phyloP scores from a whole-genome alignment of 208 protist species.

The Acanthamoeba triangularis region DNA sequence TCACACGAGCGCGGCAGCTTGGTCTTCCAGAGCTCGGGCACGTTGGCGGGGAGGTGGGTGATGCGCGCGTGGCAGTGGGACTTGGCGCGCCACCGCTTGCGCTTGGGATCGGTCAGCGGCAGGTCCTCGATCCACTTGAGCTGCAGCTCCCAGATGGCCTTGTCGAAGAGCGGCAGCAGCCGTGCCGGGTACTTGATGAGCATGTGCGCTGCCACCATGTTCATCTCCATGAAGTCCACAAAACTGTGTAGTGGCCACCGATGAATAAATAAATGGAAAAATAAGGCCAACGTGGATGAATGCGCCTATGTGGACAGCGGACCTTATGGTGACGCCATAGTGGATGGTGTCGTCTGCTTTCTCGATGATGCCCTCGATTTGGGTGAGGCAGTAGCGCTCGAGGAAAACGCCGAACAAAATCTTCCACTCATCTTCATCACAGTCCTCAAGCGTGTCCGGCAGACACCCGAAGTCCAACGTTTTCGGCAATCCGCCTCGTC shows the following conservation, averaged over 20 bases:
- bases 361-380: conserved; percentile 24
- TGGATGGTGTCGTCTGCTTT: neutral
- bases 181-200: conserved; percentile 80
- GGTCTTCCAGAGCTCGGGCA: conserved; percentile 67
- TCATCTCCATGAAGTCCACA: conserved; percentile 79
- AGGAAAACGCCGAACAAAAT: neutral
- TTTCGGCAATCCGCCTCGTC: neutral
- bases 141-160: conserved; percentile 76
- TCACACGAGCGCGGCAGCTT: conserved; percentile 84
- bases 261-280: conserved; percentile 26
- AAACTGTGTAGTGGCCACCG: conserved; percentile 53
- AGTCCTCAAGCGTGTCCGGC: neutral
- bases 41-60: neutral
- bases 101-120: conserved; percentile 17
- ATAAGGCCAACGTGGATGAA: no score
- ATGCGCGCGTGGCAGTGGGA: conserved; percentile 70
- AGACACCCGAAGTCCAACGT: neutral
- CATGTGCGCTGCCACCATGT: conserved; percentile 82
- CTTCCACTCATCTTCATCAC: neutral
- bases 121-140: conserved; percentile 49
- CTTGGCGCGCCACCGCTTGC: conserved; percentile 73
- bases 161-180: conserved; percentile 86
- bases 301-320: no score
- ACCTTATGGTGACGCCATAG: conserved; percentile 25
- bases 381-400: neutral